These are phyloP conservation scores for Flammula alnicola DNA, from an alignment of 1,284 basidiomycete genomes.

Conservation along the genomic window DNA sequence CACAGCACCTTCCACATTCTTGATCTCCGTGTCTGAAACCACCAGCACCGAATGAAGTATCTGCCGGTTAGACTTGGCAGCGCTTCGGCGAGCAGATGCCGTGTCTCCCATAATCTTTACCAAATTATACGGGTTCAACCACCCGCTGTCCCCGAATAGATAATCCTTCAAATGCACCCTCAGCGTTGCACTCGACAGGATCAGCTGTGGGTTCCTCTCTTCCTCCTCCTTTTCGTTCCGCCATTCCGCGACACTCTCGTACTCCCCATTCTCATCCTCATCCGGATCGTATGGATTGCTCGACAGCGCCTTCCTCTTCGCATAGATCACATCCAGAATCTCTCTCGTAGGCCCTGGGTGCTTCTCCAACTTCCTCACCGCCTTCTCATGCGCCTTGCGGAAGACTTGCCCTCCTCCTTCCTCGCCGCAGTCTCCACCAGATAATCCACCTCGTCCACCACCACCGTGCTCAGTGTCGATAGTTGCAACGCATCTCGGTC, in stretches of 20 bases:
- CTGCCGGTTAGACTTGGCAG: conserved; percentile 1
- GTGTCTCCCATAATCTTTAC: conserved; percentile 43
- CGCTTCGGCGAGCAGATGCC: conserved; percentile 9
- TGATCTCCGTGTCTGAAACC: conserved; percentile 55
- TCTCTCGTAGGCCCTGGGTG: conserved; percentile 64
- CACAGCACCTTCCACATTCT: conserved; percentile 48
- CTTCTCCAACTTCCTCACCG: conserved; percentile 44
- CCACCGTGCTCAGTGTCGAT: conserved; percentile 54
- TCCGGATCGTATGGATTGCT: conserved; percentile 13
- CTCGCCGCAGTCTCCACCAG: conserved; percentile 56
- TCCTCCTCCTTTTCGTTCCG: conserved; percentile 16
- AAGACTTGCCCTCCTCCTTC: conserved; percentile 43
- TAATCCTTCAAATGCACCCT: conserved; percentile 56
- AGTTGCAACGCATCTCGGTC: conserved; percentile 50
- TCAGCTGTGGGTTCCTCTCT: conserved; percentile 54
- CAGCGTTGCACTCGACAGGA: conserved; percentile 74
- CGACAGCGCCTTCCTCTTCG: conserved; percentile 31
- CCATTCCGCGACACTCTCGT: conserved; percentile 16
- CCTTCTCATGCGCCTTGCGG: conserved; percentile 36
- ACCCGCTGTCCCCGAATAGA: conserved; percentile 56
- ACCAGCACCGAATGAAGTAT: conserved; percentile 66
- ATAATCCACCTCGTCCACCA: conserved; percentile 78
- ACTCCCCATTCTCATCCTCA: conserved; percentile 21
- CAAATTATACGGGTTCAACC: conserved; percentile 52
- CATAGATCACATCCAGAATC: conserved; percentile 62